A percentile compares a stretch with the other conserved stretches of the same genome.
Evolutionary conservation across 768 basidiomycete species (phyloP).

Genomic region (Tylopilus sp.): DNA sequence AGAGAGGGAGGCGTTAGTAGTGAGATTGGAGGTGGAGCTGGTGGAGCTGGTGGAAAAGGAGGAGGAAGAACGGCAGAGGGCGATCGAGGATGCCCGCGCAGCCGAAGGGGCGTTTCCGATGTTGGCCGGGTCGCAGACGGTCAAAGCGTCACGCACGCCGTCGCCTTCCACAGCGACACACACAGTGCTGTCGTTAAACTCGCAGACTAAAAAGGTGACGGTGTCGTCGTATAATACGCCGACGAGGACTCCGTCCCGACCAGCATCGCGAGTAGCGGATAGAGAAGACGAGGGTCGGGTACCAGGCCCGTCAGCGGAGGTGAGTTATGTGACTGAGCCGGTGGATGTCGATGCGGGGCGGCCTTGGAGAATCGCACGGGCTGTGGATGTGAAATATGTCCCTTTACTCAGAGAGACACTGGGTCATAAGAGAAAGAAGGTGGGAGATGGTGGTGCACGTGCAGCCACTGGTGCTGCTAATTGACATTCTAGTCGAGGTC

Average conservation of each 20-base stretch:
- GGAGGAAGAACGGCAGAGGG: constrained; percentile 44
- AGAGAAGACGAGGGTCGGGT: constrained; percentile 39
- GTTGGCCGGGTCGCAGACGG: constrained; percentile 30
- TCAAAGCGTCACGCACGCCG: constrained; percentile 13
- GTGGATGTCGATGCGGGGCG: constrained; percentile 30
- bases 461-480: too few relatives aligned
- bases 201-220: constrained; percentile 47
- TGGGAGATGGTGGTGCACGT: too few relatives aligned
- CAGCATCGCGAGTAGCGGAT: constrained; percentile 34
- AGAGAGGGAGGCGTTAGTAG: constrained; percentile 36
- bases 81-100: constrained; percentile 43
- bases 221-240: constrained; percentile 50
- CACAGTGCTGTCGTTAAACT: constrained; percentile 59
- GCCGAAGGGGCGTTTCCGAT: constrained; percentile 65
- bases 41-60: constrained; percentile 49
- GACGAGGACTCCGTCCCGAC: constrained; percentile 25
- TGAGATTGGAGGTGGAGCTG: constrained; percentile 42
- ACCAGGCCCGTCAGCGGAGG: constrained; percentile 35
- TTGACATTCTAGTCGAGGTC: too few relatives aligned
- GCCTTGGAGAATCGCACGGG: constrained; percentile 45
- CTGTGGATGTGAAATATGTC: constrained; percentile 35
- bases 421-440: too few relatives aligned
- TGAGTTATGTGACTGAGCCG: constrained; percentile 32
- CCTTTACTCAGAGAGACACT: constrained; percentile 22
- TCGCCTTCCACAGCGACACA: too few relatives aligned